Base-by-base conservation (phyloP, 2,329 filamentous ascomycete species). In the Colletotrichum lupini region DNA sequence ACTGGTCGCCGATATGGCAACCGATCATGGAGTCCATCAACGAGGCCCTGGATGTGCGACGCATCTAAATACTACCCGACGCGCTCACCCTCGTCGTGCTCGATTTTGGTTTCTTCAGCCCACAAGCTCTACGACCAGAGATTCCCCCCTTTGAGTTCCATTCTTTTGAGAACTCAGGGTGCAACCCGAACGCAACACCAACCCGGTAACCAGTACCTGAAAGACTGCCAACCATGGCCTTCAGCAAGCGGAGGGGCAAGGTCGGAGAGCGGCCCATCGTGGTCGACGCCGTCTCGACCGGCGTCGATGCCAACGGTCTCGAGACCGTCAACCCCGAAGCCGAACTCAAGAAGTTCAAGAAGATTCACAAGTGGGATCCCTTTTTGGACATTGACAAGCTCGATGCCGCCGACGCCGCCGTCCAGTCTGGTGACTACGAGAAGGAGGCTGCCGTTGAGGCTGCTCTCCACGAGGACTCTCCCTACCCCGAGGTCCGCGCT, bases 311-410 rank as follows among this genome's bases (percentile, higher is more conserved):
- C 46, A 82, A 83, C 30, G 82, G 83, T 67, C 76, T 85, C 74
- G 82, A 86, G 62, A 80, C 81, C 57, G 79, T 87, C 71, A 83
- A 82, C 74, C 82, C 85, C 68, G 78, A 81, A 55, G 73, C 68
- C 32, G 79, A 81, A 70, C 77, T 85, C 62, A 81, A 82, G 62
- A 77, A 85, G 58, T 85, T 89, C 75, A 84, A 86, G 76, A 82
- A 85, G 65, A 84, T 87, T 73, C 88, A 90, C 76, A 83, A 85
- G 63, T 89, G 87, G 83, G 89, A 91, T 77, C 88, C 88, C 57
- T 90, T 90, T 73, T 77, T 91, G 69, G 87, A 87, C 2, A 79
- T 87, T 52, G 86, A 89, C 62, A 84, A 88, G 30, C 82, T 87
- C 58, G 85, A 89, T n/a, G 85, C 83, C 72, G 83, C 90, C 56